These are phyloP conservation scores for Linum lewisii DNA, from an alignment of 345 rosid genomes.

Conservation along the genomic window DNA sequence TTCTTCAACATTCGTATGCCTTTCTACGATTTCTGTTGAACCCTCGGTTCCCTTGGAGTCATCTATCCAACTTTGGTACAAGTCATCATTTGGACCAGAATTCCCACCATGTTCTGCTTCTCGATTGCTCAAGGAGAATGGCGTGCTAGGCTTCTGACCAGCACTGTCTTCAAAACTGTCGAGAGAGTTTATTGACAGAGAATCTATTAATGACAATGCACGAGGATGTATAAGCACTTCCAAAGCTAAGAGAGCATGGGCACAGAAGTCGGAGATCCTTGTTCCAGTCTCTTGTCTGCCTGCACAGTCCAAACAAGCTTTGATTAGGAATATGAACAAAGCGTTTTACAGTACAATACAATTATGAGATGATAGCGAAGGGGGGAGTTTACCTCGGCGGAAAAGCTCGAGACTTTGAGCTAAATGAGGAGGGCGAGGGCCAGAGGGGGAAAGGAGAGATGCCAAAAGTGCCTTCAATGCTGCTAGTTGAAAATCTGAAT, in stretches of 20 bases:
- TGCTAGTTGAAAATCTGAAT: conserved; percentile 58
- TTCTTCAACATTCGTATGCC: conserved; percentile 11
- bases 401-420: conserved; percentile 68
- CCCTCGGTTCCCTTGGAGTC: conserved; percentile 18
- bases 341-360: not conserved
- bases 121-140: conserved; percentile 19
- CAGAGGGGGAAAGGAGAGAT: conserved; percentile 65
- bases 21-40: conserved; percentile 14
- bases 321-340: not conserved
- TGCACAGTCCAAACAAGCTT: conserved; percentile 17
- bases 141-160: conserved; percentile 19
- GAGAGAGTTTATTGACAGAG: conserved; percentile 19
- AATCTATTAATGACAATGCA: conserved; percentile 45
- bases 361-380: not conserved
- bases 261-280: conserved; percentile 53
- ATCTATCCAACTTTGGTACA: conserved; percentile 26
- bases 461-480: conserved; percentile 63
- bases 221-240: conserved; percentile 86
- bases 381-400: conserved; percentile 41
- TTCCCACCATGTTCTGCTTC: conserved; percentile 12
- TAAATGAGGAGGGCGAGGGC: conserved; percentile 45
- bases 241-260: conserved; percentile 57
- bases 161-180: conserved; percentile 17
- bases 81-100: conserved; percentile 31
- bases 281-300: conserved; percentile 51